Evolutionary conservation across 2,329 filamentous ascomycete species (phyloP).

Genomic region (Fusarium tjaetaba): DNA sequence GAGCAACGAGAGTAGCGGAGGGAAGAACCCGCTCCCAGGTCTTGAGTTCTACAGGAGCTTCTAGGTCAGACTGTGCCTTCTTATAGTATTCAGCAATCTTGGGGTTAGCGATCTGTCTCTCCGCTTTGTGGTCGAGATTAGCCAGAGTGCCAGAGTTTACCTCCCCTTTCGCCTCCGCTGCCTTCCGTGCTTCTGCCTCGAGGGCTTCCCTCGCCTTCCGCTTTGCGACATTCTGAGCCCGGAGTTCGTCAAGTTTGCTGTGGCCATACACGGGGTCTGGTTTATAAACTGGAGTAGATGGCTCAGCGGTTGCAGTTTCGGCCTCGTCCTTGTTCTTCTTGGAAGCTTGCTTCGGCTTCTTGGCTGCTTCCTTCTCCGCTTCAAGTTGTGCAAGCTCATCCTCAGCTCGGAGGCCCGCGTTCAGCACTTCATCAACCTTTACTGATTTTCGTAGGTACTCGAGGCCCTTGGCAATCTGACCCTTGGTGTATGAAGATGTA

Average conservation of each 20-base stretch:
- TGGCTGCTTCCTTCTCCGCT: constrained; percentile 44
- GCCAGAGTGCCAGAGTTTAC: constrained; percentile 54
- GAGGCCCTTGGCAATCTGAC: constrained; percentile 59
- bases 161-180: constrained; percentile 54
- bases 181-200: constrained; percentile 54
- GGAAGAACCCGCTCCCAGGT: constrained; percentile 65
- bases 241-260: constrained; percentile 66
- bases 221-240: constrained; percentile 62
- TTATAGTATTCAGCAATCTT: constrained; percentile 53
- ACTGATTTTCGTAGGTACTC: constrained; percentile 64
- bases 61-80: constrained; percentile 60
- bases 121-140: constrained; percentile 50
- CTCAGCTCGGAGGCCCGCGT: constrained; percentile 69
- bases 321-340: constrained; percentile 37
- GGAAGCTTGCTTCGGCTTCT: constrained; percentile 34
- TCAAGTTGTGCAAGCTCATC: constrained; percentile 68
- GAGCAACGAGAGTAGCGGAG: constrained; percentile 58
- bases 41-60: constrained; percentile 61
- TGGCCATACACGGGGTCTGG: constrained; percentile 66
- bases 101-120: constrained; percentile 52
- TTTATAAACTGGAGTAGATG: constrained; percentile 41
- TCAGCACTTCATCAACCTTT: constrained; percentile 68
- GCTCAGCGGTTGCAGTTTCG: neutral
- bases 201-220: constrained; percentile 58
- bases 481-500: constrained; percentile 55